Base-by-base conservation (phyloP, 495 filamentous ascomycete genomes). In the Bacidia rubella region DNA sequence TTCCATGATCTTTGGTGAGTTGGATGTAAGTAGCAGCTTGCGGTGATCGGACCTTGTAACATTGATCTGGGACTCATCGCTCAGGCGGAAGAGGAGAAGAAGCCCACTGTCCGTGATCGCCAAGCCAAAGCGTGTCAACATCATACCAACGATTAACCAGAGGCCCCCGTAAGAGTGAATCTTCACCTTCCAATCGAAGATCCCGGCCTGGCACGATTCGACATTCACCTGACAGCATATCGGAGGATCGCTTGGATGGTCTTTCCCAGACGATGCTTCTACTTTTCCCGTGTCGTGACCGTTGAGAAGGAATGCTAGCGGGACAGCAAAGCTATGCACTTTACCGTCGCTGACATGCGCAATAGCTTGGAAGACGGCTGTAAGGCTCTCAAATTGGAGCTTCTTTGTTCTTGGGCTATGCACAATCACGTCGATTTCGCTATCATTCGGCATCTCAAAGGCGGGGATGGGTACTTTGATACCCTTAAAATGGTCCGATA, bases 141-240 rank as follows among this genome's bases (percentile, higher is more conserved):
- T 75, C 25, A 68, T 63, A 0, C 82, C 80, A 0, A 86, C 55
- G 0, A 87, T 68, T 27, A 78, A 78, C 74, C 75, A 78, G 0
- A 85, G 55, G 52, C 84, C 83, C 23, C 80, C 76, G 44, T 86
- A 79, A 0, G 74, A 74, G 11, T 75, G 62, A 54, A 75, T 74
- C 60, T 82, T 80, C 23, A 72, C 60, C 47, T 66, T 64, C 83
- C 83, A 85, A 11, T 68, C 65, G 5, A 79, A 65, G 1, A 65
- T 57, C 12, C 67, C 61, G 0, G 65, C 51, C 1, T 62, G 55
- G 1, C 54, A 57, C 53, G 70, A 58, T 10, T 73, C 69, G 4
- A 86, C 61, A 60, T 86, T 83, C 1, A 87, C 66, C 51, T 87
- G 83, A 11, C 79, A 71, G 55, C 69, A 75, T n/a, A 9, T 35